Evolutionary conservation across 805 yeast genomes (phyloP).

Genomic region (Pichia occidentalis): DNA sequence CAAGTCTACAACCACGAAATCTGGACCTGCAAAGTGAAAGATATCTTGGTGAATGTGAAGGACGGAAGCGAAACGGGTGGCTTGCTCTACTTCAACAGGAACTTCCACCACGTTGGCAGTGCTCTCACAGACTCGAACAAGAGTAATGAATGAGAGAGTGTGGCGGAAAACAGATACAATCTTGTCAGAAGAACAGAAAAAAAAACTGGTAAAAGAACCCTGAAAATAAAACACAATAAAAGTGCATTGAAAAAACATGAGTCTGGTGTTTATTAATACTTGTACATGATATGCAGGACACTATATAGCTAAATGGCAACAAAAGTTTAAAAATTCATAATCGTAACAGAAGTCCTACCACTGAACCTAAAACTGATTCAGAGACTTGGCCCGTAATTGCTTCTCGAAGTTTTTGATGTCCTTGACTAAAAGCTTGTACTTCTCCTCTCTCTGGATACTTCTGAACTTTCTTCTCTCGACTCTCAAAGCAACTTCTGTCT

Average conservation of each 20-base stretch:
- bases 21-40: conserved; percentile 76
- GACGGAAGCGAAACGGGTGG: conserved; percentile 49
- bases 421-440: conserved; percentile 17
- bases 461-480: conserved; percentile 21
- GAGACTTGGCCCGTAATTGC: conserved; percentile 11
- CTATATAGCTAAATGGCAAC: too few relatives aligned
- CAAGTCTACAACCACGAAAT: conserved; percentile 80
- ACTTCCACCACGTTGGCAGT: conserved; percentile 42
- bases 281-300: too few relatives aligned
- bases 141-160: background rate
- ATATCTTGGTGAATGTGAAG: conserved; percentile 35
- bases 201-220: background rate
- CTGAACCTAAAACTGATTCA: background rate
- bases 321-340: background rate
- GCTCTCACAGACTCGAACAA: conserved; percentile 19
- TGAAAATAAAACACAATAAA: too few relatives aligned
- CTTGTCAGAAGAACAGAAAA: too few relatives aligned
- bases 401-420: conserved; percentile 25
- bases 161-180: background rate
- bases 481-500: conserved; percentile 19
- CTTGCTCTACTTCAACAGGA: conserved; percentile 54
- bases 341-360: background rate
- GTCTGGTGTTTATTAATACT: too few relatives aligned
- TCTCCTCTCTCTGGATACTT: conserved; percentile 22
- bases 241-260: background rate